A percentile compares a stretch with the other conserved stretches of the same genome.
These are phyloP conservation scores for Boletus edulis DNA, from an alignment of 768 basidiomycete genomes.

Conservation along the genomic window DNA sequence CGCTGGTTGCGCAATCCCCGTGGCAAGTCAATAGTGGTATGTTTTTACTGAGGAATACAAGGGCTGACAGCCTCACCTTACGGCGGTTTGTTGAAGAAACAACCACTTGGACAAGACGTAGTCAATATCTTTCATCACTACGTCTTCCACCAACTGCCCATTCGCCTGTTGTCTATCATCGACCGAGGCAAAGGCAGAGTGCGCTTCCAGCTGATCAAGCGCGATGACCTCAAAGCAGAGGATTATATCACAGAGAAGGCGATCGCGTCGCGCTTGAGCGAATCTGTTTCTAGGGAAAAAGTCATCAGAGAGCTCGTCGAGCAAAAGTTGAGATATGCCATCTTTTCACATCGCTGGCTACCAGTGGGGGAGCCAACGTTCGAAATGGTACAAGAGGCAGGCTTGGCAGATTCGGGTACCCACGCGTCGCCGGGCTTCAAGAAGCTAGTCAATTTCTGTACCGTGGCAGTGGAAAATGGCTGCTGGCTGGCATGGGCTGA, in stretches of 20 bases:
- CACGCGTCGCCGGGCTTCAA: neutral
- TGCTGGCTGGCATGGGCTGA: conserved; percentile 30
- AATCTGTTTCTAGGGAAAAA: neutral
- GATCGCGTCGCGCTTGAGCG: neutral
- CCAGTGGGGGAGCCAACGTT: neutral
- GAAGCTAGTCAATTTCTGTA: neutral
- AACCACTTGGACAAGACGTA: neutral
- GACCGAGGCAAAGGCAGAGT: neutral
- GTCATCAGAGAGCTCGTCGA: neutral
- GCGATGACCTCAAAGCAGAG: neutral
- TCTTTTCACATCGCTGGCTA: conserved; percentile 3
- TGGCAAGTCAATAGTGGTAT: neutral
- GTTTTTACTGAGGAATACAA: neutral
- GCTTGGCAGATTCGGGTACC: neutral
- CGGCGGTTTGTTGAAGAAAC: neutral
- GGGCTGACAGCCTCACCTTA: neutral
- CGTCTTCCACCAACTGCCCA: neutral
- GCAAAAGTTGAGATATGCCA: neutral
- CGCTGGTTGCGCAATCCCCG: no score
- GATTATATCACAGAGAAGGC: neutral
- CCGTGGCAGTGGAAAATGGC: neutral
- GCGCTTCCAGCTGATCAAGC: neutral
- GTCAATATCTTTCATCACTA: neutral
- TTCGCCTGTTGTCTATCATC: neutral
- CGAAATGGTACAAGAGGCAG: neutral